Evolutionary conservation across 2,329 filamentous ascomycete genomes (phyloP).

Genomic region (Biscogniauxia sp.): DNA sequence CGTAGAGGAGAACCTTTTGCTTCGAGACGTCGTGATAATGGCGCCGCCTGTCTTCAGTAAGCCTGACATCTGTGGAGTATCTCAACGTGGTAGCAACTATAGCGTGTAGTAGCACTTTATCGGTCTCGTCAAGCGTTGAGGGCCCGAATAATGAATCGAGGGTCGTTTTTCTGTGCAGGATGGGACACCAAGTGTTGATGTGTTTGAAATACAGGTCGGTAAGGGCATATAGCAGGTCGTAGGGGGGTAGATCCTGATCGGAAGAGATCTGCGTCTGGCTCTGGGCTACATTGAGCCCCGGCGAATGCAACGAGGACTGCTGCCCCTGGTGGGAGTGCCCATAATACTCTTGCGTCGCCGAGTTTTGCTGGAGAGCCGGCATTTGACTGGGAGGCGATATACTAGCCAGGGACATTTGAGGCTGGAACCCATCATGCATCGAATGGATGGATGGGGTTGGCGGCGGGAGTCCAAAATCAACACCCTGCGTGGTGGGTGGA

Average conservation of each 20-base stretch:
- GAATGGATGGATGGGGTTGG: conserved; percentile 41
- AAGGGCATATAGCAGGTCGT: conserved; percentile 69
- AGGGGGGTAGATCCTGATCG: conserved; percentile 70
- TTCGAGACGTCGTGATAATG: conserved; percentile 81
- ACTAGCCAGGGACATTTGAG: conserved; percentile 41
- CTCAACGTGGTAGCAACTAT: conserved; percentile 86
- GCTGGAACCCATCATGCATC: conserved; percentile 49
- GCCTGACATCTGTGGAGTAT: conserved; percentile 73
- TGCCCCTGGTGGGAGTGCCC: conserved; percentile 34
- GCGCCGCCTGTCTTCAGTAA: conserved; percentile 70
- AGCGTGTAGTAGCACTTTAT: conserved; percentile 79
- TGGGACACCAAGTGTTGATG: conserved; percentile 83
- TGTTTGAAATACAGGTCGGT: conserved; percentile 78
- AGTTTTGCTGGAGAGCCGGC: conserved; percentile 36
- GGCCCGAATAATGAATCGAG: conserved; percentile 79
- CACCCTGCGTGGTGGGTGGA: conserved; percentile 42
- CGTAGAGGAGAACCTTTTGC: conserved; percentile 81
- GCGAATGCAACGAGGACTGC: conserved; percentile 50
- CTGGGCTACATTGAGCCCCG: conserved; percentile 53
- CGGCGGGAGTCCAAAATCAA: conserved; percentile 50
- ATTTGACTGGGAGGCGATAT: conserved; percentile 39
- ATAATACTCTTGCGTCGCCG: conserved; percentile 51
- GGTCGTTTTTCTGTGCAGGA: conserved; percentile 80
- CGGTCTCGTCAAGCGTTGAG: conserved; percentile 72
- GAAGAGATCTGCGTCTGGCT: conserved; percentile 45